Base-by-base conservation (phyloP, 805 yeast genomes). In the Komagataella populi region DNA sequence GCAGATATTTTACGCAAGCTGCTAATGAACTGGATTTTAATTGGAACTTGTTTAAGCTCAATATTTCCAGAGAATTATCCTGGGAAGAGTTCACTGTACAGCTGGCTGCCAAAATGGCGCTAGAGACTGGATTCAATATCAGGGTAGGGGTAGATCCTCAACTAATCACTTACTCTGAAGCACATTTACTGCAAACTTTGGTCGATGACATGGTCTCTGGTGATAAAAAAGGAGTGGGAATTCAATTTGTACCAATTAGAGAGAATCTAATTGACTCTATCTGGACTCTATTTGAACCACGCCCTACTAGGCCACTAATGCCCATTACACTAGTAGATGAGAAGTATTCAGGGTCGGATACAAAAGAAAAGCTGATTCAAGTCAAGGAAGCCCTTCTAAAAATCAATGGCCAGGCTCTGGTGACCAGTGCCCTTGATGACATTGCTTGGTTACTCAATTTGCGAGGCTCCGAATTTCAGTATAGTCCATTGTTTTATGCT, bases 401-500 rank as follows among this genome's bases (percentile, higher is more conserved):
- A 65, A 68, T 61, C 30, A 47, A 55, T 7, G 56, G 59, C 12
- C 49, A 56, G 6, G 57, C 63, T 1, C 45, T 68, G 50, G 69
- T 77, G 8, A 63, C 76, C 6, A 62, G 61, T 14, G 61, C 61
- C 49, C 63, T 76, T 53, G 81, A 76, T 58, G 78, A 76, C 55
- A 65, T 76, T 52, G 80, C 80, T 4, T 76, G 80, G 80, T 58
- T 74, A 24, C 61, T 76, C 53, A 77, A 77, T 55, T 62, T 77
- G 52, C 64, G 83, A 53, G 82, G 81, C 14, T 55, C 59, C 20
- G 98, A 91, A 63, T 83, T 91, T 53, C 83, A 82, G 4, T 91
- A 76, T 62, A 83, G 84, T 60, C 97, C 98, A 0, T 91, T 89
- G 1, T 93, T 91, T 63, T 88, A 81, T 66, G 72, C 90, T 6